Conservation (phyloP, 2,329 filamentous ascomycete species). For the Coniochaeta hoffmannii region DNA sequence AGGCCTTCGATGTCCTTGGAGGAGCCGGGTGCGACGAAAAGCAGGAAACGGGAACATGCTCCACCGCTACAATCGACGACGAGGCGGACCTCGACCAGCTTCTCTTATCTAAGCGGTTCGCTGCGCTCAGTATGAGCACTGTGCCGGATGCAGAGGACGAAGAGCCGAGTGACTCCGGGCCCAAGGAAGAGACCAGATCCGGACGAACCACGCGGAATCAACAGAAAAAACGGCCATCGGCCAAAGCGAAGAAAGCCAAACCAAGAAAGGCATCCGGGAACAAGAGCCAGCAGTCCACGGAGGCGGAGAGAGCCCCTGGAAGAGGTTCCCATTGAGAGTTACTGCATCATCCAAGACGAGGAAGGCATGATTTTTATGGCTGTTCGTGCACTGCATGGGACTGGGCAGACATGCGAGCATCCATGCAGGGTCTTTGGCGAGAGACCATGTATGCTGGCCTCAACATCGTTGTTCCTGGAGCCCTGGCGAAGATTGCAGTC, state of each 20-base stretch:
- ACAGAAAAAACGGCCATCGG: constrained; percentile 10
- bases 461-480: constrained; percentile 37
- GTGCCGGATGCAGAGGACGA: neutral
- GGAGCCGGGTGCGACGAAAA: constrained; percentile 16
- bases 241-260: constrained; percentile 11
- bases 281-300: constrained; percentile 8
- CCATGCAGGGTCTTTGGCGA: constrained; percentile 31
- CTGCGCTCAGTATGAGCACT: constrained; percentile 13
- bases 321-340: constrained; percentile 35
- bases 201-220: constrained; percentile 1
- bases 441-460: constrained; percentile 35
- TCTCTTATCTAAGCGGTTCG: constrained; percentile 21
- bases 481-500: constrained; percentile 32
- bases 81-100: constrained; percentile 17
- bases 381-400: constrained; percentile 28
- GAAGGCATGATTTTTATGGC: constrained; percentile 30
- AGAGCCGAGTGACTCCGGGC: constrained; percentile 8
- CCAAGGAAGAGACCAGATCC: neutral
- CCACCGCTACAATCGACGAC: constrained; percentile 4
- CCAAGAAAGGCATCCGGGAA: constrained; percentile 13
- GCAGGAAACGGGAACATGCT: neutral
- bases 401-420: constrained; percentile 29
- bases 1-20: constrained; percentile 27
- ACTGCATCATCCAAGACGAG: constrained; percentile 31
- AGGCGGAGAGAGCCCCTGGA: constrained; percentile 16